Evolutionary conservation across 2,329 filamentous ascomycete genomes (phyloP).

Genomic region (Pleomassaria siparia): DNA sequence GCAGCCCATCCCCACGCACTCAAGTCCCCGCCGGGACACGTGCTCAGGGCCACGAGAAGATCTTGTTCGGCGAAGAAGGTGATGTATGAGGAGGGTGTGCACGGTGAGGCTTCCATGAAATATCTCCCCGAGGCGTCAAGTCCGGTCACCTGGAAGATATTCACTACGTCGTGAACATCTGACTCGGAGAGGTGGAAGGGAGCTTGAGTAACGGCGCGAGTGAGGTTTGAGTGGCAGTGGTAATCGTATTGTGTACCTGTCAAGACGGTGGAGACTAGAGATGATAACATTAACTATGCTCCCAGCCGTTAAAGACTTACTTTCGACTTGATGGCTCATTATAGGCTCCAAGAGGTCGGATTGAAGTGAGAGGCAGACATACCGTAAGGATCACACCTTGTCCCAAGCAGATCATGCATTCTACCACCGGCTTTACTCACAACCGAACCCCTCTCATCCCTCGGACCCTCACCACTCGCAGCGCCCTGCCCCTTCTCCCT

Average conservation of each 20-base stretch:
- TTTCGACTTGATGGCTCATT: no score
- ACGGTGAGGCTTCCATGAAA: constrained; percentile 61
- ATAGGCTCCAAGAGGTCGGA: no score
- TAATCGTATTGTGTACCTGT: constrained; percentile 72
- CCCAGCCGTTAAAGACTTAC: no score
- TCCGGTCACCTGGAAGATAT: constrained; percentile 83
- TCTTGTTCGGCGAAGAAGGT: constrained; percentile 83
- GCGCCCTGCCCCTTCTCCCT: constrained; percentile 57
- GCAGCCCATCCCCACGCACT: constrained; percentile 74
- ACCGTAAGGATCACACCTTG: constrained; percentile 78
- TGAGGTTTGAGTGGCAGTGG: constrained; percentile 82
- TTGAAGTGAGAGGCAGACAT: constrained; percentile 11
- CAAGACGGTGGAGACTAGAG: constrained; percentile 68
- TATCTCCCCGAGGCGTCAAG: constrained; percentile 71
- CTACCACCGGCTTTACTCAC: constrained; percentile 62
- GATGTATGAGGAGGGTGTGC: constrained; percentile 51
- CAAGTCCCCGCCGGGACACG: constrained; percentile 79
- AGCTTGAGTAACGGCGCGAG: constrained; percentile 69
- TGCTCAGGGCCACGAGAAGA: constrained; percentile 65
- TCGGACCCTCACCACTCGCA: constrained; percentile 34
- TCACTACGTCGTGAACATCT: constrained; percentile 83
- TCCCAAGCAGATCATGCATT: constrained; percentile 79
- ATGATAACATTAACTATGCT: background rate
- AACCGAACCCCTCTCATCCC: constrained; percentile 47
- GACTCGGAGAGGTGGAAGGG: constrained; percentile 69